Percentiles rank a stretch among this genome's conserved stretches.
These are phyloP conservation scores for Pestalotiopsis sp. DNA, from an alignment of 2,329 filamentous ascomycete species.

Conservation along the genomic window DNA sequence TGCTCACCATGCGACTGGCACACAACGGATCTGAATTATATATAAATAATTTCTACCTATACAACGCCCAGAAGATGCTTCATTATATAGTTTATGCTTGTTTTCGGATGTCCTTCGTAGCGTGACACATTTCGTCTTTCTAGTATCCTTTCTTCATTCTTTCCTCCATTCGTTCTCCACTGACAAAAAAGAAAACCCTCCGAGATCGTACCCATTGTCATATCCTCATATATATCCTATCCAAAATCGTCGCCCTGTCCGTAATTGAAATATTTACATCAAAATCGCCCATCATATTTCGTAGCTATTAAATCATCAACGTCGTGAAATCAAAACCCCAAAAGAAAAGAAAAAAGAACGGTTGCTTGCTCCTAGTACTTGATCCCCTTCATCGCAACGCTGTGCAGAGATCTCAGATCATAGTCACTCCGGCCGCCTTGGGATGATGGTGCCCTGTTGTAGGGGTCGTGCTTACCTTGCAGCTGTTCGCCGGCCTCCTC, in stretches of 20 bases:
- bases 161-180: background rate
- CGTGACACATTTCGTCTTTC: background rate
- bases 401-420: constrained; percentile 30
- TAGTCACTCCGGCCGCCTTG: background rate
- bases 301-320: background rate
- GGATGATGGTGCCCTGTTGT: background rate
- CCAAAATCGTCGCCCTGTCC: too few relatives aligned
- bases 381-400: constrained; percentile 30
- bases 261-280: too few relatives aligned
- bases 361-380: constrained; percentile 20
- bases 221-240: background rate
- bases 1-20: too few relatives aligned
- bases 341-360: constrained; percentile 9
- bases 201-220: background rate
- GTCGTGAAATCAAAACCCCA: background rate
- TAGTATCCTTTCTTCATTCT: background rate
- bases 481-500: background rate
- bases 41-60: constrained; percentile 8
- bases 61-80: background rate
- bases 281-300: too few relatives aligned
- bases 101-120: background rate
- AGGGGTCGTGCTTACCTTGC: background rate
- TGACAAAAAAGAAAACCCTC: background rate
- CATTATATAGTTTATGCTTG: background rate
- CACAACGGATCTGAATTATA: background rate